A percentile compares a stretch with the other conserved stretches of the same genome.
These are phyloP conservation scores for Phytophthora fragariae DNA, from an alignment of 352 stramenopile species.

Conservation along the genomic window DNA sequence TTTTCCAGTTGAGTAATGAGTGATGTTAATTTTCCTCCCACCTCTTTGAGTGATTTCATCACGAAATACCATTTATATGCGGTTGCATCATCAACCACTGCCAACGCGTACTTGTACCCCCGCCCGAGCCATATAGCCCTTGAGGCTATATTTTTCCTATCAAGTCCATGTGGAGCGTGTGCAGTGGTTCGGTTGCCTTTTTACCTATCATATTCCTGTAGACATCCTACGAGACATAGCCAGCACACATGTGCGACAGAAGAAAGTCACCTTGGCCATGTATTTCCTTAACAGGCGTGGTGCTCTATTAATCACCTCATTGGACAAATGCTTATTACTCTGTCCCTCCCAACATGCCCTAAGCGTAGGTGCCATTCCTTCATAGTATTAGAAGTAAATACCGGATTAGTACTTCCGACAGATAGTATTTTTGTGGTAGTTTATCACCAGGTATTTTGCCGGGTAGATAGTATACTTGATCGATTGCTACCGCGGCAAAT, in stretches of 20 bases:
- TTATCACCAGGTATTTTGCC: neutral
- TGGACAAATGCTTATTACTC: neutral
- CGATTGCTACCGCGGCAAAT: slow-evolving; percentile 30
- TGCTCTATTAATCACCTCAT: neutral
- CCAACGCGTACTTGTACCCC: neutral
- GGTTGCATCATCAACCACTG: slow-evolving; percentile 8
- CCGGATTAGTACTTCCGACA: neutral
- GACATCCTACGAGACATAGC: neutral
- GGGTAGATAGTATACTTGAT: slow-evolving; percentile 24
- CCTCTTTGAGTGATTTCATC: slow-evolving; percentile 16
- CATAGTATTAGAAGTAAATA: neutral
- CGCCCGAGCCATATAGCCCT: slow-evolving; percentile 3
- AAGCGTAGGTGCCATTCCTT: neutral
- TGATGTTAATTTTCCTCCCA: neutral
- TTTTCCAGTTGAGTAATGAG: neutral
- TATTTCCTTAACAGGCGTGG: neutral
- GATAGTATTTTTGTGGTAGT: neutral
- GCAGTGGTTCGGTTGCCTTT: neutral
- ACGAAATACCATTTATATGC: slow-evolving; percentile 23
- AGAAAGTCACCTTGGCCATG: neutral
- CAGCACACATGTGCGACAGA: neutral
- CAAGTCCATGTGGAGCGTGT: neutral
- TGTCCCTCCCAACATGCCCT: no score
- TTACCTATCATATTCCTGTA: neutral
- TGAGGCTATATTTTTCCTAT: neutral